Conservation (phyloP, 345 rosid species). For the Sisymbrium altissimum region DNA sequence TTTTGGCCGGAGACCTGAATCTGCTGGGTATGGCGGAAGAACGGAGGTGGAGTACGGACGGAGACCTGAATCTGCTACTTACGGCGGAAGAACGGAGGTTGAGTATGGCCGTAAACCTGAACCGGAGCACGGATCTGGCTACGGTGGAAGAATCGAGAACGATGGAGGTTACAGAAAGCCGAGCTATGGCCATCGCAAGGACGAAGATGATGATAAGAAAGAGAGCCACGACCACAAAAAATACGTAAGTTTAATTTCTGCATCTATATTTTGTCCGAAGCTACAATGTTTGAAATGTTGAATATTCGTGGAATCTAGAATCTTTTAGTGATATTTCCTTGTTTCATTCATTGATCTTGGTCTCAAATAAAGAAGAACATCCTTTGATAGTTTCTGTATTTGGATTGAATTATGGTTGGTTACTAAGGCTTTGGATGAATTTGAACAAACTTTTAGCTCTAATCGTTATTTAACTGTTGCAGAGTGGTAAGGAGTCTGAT, state of each 20-base stretch:
- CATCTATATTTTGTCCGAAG: background rate
- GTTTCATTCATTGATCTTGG: background rate
- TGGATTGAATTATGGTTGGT: background rate
- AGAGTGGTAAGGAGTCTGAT: conserved; percentile 1
- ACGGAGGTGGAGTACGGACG: conserved; percentile 38
- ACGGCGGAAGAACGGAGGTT: no score
- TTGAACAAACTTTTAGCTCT: background rate
- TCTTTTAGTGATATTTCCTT: background rate
- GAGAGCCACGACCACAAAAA: conserved; percentile 58
- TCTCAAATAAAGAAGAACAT: background rate
- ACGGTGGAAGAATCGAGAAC: conserved; percentile 24
- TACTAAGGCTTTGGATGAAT: background rate
- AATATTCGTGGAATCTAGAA: background rate
- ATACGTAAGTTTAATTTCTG: conserved; percentile 41
- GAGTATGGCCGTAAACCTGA: conserved; percentile 36
- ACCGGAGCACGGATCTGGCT: conserved; percentile 43
- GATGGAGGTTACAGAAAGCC: conserved; percentile 36
- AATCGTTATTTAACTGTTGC: background rate
- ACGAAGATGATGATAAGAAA: conserved; percentile 25
- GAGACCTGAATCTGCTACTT: no score
- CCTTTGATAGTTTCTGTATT: background rate
- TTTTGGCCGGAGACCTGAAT: background rate
- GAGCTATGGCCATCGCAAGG: conserved; percentile 37
- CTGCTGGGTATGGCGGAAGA: conserved; percentile 15
- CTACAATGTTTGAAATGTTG: background rate